Conservation (phyloP, 139 green algal genomes). For the Axilococcus clingmanii region DNA sequence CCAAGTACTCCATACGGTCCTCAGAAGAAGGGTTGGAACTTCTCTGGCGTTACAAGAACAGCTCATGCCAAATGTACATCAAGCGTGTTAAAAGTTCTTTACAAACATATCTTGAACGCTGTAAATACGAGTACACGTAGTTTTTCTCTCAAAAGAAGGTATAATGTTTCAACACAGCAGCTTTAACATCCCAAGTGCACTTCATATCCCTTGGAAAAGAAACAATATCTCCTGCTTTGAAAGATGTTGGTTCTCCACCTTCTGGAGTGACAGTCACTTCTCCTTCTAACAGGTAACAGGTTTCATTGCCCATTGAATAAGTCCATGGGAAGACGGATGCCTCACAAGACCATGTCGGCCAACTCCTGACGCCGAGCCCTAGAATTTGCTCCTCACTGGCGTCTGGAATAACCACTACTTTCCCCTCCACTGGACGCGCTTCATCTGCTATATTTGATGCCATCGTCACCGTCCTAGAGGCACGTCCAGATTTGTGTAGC, state of each 20-base stretch:
- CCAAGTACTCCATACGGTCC: too few relatives aligned
- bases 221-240: constrained; percentile 42
- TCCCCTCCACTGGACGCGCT: too few relatives aligned
- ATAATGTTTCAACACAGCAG: constrained; percentile 48
- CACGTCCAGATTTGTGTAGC: too few relatives aligned
- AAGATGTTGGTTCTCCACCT: constrained; percentile 38
- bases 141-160: constrained; percentile 33
- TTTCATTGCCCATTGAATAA: constrained; percentile 31
- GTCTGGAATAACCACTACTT: too few relatives aligned
- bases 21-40: too few relatives aligned
- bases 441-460: too few relatives aligned
- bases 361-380: constrained; percentile 21
- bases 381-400: too few relatives aligned
- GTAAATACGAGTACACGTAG: neutral
- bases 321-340: constrained; percentile 30
- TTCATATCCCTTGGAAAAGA: constrained; percentile 45
- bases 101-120: too few relatives aligned
- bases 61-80: too few relatives aligned
- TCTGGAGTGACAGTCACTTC: constrained; percentile 28
- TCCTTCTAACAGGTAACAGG: constrained; percentile 37
- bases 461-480: too few relatives aligned
- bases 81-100: too few relatives aligned
- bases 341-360: constrained; percentile 45
- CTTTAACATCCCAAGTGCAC: constrained; percentile 54
- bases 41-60: too few relatives aligned